These are phyloP conservation scores for Magnolia sinica DNA, from an alignment of 164 flowering plant genomes.

Conservation along the genomic window DNA sequence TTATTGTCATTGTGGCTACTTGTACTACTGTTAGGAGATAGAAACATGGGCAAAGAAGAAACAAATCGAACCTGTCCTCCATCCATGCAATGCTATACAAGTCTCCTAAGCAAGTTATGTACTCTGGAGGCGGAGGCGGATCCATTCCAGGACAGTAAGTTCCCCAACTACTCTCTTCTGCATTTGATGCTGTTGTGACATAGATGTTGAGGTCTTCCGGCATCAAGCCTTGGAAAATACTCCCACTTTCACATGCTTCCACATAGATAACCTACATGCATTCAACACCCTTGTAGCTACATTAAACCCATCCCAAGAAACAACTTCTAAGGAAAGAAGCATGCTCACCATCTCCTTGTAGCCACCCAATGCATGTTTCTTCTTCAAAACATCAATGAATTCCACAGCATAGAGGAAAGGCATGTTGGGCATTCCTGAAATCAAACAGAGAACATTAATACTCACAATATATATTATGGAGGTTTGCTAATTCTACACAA, in stretches of 20 bases:
- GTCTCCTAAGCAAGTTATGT: slow-evolving; percentile 65
- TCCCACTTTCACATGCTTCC: slow-evolving; percentile 86
- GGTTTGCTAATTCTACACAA: too few species aligned
- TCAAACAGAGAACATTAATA: slow-evolving; percentile 1
- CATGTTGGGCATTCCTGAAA: slow-evolving; percentile 78
- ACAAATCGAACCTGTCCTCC: slow-evolving; percentile 56
- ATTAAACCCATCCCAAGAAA: not conserved
- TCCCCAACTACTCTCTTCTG: slow-evolving; percentile 67
- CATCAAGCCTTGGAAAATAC: slow-evolving; percentile 73
- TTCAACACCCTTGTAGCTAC: not conserved
- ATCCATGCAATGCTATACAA: slow-evolving; percentile 74
- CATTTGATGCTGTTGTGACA: slow-evolving; percentile 72
- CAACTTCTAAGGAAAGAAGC: not conserved
- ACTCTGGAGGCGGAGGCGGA: slow-evolving; percentile 43
- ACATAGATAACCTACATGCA: slow-evolving; percentile 55
- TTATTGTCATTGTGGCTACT: not conserved
- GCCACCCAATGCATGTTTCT: slow-evolving; percentile 62
- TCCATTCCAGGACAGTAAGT: slow-evolving; percentile 57
- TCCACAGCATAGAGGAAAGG: slow-evolving; percentile 72
- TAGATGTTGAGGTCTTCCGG: slow-evolving; percentile 56
- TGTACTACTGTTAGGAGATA: not conserved
- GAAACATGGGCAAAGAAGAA: not conserved
- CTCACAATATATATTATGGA: not conserved
- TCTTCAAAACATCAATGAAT: slow-evolving; percentile 72
- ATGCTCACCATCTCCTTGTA: slow-evolving; percentile 80